A percentile compares a stretch with the other conserved stretches of the same genome.
Conservation (phyloP, 2,329 filamentous ascomycete genomes). For the Fusarium gaditjirri region DNA sequence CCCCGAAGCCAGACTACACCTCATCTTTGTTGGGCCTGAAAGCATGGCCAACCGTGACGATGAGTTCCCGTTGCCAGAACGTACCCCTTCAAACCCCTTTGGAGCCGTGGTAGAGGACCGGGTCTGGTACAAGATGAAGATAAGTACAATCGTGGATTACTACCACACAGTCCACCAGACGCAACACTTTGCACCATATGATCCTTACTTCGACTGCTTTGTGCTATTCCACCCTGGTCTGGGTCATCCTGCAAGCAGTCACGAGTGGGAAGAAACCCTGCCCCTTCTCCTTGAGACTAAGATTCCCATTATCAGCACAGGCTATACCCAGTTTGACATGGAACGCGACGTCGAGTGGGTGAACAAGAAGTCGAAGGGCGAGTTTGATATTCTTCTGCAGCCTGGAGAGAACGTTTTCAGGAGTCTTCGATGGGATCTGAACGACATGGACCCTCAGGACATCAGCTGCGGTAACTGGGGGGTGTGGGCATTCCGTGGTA, state of each 20-base stretch:
- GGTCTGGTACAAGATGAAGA: slow-evolving; percentile 89
- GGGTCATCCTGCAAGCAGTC: slow-evolving; percentile 90
- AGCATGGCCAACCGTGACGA: slow-evolving; percentile 93
- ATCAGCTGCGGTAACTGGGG: slow-evolving; percentile 97
- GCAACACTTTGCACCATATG: slow-evolving; percentile 90
- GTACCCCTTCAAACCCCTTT: slow-evolving; percentile 88
- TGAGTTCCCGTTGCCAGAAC: slow-evolving; percentile 89
- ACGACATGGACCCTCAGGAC: slow-evolving; percentile 94
- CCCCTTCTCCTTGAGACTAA: slow-evolving; percentile 94
- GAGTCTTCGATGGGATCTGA: slow-evolving; percentile 95
- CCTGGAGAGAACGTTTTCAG: slow-evolving; percentile 95
- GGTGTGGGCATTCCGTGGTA: slow-evolving; percentile 95
- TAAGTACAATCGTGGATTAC: slow-evolving; percentile 97
- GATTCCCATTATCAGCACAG: slow-evolving; percentile 91
- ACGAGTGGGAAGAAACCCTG: slow-evolving; percentile 93
- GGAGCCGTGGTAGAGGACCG: slow-evolving; percentile 95
- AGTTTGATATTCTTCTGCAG: slow-evolving; percentile 91
- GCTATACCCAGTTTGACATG: slow-evolving; percentile 96
- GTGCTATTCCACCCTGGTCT: slow-evolving; percentile 97
- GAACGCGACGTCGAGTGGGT: slow-evolving; percentile 93
- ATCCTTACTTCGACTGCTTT: slow-evolving; percentile 98
- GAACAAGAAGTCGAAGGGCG: slow-evolving; percentile 82
- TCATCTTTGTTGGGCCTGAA: slow-evolving; percentile 96
- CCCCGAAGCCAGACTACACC: slow-evolving; percentile 87
- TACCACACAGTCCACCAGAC: slow-evolving; percentile 96